Percentiles rank a stretch among this genome's conserved stretches.
phyloP scores from a whole-genome alignment of 2,329 filamentous ascomycete species.

The Cladosporium sp. region DNA sequence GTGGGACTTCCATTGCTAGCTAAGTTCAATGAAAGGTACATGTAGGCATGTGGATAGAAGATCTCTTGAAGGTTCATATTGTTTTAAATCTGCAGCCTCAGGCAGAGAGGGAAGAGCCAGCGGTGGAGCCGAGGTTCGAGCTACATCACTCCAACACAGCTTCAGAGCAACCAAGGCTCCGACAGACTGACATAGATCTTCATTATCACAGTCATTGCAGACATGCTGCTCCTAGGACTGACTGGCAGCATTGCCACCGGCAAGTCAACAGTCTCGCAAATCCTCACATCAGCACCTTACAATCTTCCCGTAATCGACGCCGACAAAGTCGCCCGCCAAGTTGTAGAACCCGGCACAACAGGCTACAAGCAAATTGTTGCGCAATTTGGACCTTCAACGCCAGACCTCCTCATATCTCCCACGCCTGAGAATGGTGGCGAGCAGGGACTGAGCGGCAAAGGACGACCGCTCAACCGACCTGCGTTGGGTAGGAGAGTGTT shows the following conservation, averaged over 20 bases:
- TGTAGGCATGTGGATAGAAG: no score
- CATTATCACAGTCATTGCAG: background rate
- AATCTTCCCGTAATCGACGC: slow-evolving; percentile 89
- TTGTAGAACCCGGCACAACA: slow-evolving; percentile 85
- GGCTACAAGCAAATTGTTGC: slow-evolving; percentile 79
- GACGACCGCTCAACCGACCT: slow-evolving; percentile 76
- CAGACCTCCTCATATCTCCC: slow-evolving; percentile 73
- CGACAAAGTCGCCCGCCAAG: slow-evolving; percentile 84
- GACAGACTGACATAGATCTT: no score
- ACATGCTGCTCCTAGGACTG: slow-evolving; percentile 93
- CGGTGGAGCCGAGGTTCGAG: background rate
- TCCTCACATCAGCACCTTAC: slow-evolving; percentile 77
- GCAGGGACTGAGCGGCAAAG: slow-evolving; percentile 56
- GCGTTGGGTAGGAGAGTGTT: slow-evolving; percentile 85
- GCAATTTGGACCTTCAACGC: slow-evolving; percentile 77
- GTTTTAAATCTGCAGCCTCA: no score
- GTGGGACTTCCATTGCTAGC: no score
- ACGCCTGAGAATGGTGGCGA: slow-evolving; percentile 38
- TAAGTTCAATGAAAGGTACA: no score
- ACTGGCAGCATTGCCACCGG: slow-evolving; percentile 97
- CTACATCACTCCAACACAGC: background rate
- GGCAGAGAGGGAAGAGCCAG: no score
- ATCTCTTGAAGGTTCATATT: no score
- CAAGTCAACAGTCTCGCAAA: slow-evolving; percentile 88
- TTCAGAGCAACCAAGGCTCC: no score